A percentile compares a stretch with the other conserved stretches of the same genome.
phyloP scores from a whole-genome alignment of 495 filamentous ascomycete species.

The Aspergillus incahuasiensis region DNA sequence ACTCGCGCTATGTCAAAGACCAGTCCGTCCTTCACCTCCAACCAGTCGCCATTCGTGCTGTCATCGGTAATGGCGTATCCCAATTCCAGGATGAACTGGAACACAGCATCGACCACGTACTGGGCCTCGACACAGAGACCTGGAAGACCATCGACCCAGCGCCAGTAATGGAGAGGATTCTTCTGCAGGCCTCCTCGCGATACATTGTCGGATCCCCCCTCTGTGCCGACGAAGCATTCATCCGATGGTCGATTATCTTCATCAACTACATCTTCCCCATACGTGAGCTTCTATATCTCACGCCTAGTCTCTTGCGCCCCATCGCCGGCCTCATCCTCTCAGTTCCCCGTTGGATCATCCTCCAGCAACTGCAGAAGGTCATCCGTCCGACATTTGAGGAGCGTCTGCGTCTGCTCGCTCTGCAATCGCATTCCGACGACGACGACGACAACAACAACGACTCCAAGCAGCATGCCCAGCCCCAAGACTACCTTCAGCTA shows the following conservation, averaged over 20 bases:
- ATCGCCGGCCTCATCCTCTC: neutral
- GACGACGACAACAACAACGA: no score
- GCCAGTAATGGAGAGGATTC: neutral
- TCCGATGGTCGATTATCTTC: neutral
- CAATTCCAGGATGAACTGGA: neutral
- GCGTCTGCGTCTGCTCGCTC: neutral
- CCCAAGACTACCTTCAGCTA: neutral
- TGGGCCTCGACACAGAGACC: neutral
- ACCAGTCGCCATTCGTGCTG: neutral
- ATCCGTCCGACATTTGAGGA: neutral
- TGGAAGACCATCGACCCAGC: neutral
- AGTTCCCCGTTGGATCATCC: neutral
- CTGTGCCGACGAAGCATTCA: neutral
- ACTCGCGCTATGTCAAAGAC: neutral
- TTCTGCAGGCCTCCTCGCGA: neutral
- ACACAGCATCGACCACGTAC: neutral
- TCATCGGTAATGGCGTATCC: neutral
- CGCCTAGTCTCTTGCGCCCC: neutral
- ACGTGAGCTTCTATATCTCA: neutral
- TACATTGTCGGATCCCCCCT: neutral
- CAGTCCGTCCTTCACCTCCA: neutral
- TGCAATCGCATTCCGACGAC: neutral
- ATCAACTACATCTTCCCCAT: neutral
- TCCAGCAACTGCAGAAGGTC: neutral
- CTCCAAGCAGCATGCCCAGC: no score